phyloP scores from a whole-genome alignment of 2,329 filamentous ascomycete species.

The Coccinonectria pachysandricola region DNA sequence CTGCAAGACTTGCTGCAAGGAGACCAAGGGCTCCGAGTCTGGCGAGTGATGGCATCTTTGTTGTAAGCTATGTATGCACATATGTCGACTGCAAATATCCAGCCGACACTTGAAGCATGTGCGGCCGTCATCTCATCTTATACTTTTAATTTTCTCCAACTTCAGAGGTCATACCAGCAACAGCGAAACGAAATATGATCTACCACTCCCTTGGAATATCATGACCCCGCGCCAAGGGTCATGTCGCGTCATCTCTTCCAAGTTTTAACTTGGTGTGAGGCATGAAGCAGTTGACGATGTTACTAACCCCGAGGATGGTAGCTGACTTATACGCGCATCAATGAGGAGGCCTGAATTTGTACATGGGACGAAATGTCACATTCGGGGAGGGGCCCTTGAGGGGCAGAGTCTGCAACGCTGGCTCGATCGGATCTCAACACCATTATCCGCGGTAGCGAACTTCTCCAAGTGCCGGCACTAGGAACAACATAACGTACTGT shows the following conservation, averaged over 20 bases:
- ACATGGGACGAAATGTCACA: neutral
- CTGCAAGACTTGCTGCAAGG: slow-evolving; percentile 1
- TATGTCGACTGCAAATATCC: neutral
- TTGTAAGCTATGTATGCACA: neutral
- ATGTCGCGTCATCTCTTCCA: too few relatives aligned
- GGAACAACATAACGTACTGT: slow-evolving; percentile 1
- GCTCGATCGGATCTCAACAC: neutral
- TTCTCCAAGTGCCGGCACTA: slow-evolving; percentile 1
- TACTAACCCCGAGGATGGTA: neutral
- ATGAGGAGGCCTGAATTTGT: neutral
- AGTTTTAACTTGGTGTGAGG: too few relatives aligned
- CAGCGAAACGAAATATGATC: too few relatives aligned
- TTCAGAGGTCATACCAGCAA: too few relatives aligned
- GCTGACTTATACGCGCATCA: neutral
- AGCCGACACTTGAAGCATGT: neutral
- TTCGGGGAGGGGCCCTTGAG: too few relatives aligned
- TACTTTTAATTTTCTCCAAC: too few relatives aligned
- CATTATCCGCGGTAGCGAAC: neutral
- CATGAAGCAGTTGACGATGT: neutral
- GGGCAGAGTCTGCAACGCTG: neutral
- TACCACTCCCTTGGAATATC: too few relatives aligned
- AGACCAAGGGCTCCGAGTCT: slow-evolving; percentile 1
- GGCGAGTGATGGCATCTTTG: neutral
- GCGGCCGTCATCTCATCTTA: too few relatives aligned
- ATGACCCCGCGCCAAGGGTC: too few relatives aligned